Conservation (phyloP, 73 alveolate species). For the Tetrahymena borealis region DNA sequence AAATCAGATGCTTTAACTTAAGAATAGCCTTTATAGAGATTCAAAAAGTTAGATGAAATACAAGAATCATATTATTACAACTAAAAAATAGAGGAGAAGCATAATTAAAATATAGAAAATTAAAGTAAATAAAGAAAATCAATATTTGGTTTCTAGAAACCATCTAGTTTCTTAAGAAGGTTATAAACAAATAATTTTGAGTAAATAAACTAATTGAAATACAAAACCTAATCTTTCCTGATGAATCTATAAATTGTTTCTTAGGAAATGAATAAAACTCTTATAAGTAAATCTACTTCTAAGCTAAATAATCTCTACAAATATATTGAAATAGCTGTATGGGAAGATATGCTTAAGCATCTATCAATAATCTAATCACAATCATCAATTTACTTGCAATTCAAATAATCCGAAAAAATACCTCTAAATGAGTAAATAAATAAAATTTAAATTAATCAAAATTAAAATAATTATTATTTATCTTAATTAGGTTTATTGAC, state of each 20-base stretch:
- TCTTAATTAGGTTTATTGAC: not conserved
- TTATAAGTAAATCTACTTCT: not conserved
- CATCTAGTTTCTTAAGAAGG: not conserved
- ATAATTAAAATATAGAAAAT: not conserved
- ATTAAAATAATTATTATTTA: not conserved
- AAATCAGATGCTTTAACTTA: not conserved
- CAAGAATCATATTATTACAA: too few species aligned
- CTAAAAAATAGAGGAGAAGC: not conserved
- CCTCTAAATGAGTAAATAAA: not conserved
- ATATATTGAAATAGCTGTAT: not conserved
- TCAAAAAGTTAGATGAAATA: not conserved
- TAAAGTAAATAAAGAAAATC: not conserved
- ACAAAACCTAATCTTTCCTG: not conserved
- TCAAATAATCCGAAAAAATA: not conserved
- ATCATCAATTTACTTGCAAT: not conserved
- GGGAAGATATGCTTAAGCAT: not conserved
- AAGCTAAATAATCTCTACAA: not conserved
- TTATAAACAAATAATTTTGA: not conserved
- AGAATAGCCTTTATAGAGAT: not conserved
- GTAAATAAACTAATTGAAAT: not conserved
- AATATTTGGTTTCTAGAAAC: not conserved
- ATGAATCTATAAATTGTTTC: not conserved
- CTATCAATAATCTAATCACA: not conserved
- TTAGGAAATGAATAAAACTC: not conserved
- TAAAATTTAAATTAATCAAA: not conserved